A percentile compares a stretch with the other conserved stretches of the same genome.
Evolutionary conservation across 768 basidiomycete genomes (phyloP).

Genomic region (Chalciporus piperatus): DNA sequence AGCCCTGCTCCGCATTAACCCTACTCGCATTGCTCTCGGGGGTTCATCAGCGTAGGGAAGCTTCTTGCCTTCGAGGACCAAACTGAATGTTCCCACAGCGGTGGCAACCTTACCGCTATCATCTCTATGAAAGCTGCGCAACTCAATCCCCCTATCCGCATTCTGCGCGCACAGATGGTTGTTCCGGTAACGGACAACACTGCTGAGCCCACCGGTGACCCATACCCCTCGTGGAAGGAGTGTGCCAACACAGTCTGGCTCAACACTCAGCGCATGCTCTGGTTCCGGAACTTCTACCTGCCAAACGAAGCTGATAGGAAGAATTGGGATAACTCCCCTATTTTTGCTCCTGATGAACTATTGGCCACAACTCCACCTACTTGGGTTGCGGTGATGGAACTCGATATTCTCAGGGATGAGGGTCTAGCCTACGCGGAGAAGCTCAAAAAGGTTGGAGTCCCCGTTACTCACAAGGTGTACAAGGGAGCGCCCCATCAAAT

Average conservation of each 20-base stretch:
- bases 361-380: conserved; percentile 53
- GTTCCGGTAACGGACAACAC: conserved; percentile 81
- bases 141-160: conserved; percentile 45
- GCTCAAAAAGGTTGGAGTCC: conserved; percentile 50
- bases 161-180: conserved; percentile 63
- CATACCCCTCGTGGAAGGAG: conserved; percentile 52
- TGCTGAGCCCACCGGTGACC: conserved; percentile 37
- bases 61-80: not conserved
- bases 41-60: conserved; percentile 63
- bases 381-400: conserved; percentile 65
- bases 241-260: conserved; percentile 65
- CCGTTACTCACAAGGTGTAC: conserved; percentile 56
- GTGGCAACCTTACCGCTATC: conserved; percentile 69
- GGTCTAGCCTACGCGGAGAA: conserved; percentile 63
- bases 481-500: conserved; percentile 67
- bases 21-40: conserved; percentile 58
- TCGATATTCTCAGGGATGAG: conserved; percentile 70
- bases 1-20: conserved; percentile 47
- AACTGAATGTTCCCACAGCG: conserved; percentile 39
- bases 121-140: conserved; percentile 62
- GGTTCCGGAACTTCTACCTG: conserved; percentile 71
- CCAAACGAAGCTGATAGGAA: conserved; percentile 58
- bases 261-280: conserved; percentile 60
- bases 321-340: conserved; percentile 71
- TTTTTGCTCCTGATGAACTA: conserved; percentile 60